phyloP scores from a whole-genome alignment of 78 protist genomes.

The Dictyostelium discoideum region DNA sequence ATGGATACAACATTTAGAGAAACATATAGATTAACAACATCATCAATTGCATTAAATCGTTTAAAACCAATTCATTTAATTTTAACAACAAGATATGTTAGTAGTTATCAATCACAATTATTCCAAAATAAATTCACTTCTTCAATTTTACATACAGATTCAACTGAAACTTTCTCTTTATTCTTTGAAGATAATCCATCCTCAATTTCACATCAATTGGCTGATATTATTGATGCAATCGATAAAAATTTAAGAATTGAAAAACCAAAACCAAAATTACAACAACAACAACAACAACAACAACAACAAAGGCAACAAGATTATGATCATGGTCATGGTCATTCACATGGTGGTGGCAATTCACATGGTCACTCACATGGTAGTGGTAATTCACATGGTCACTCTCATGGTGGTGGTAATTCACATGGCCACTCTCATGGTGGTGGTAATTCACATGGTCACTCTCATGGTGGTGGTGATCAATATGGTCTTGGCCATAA shows the following conservation, averaged over 20 bases:
- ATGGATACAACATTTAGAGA: conserved; percentile 5
- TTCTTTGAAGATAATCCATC: conserved; percentile 22
- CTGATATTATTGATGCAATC: neutral
- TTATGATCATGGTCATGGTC: neutral
- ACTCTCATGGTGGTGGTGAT: neutral
- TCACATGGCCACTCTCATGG: neutral
- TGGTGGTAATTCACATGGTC: neutral
- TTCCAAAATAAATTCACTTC: conserved; percentile 20
- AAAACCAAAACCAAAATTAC: neutral
- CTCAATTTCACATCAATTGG: neutral
- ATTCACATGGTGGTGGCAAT: neutral
- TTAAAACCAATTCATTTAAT: neutral
- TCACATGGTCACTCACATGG: conserved; percentile 3
- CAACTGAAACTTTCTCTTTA: neutral
- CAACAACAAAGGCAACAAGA: neutral
- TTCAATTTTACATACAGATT: neutral
- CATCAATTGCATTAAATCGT: neutral
- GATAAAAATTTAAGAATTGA: conserved; percentile 19
- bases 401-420: neutral
- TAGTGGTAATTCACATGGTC: neutral
- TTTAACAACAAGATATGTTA: neutral
- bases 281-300: conserved; percentile 12
- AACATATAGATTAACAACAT: neutral
- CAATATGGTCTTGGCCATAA: conserved; percentile 34
- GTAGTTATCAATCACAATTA: neutral